Conservation (phyloP, 2,329 filamentous ascomycete genomes). For the Exophiala dermatitidis region DNA sequence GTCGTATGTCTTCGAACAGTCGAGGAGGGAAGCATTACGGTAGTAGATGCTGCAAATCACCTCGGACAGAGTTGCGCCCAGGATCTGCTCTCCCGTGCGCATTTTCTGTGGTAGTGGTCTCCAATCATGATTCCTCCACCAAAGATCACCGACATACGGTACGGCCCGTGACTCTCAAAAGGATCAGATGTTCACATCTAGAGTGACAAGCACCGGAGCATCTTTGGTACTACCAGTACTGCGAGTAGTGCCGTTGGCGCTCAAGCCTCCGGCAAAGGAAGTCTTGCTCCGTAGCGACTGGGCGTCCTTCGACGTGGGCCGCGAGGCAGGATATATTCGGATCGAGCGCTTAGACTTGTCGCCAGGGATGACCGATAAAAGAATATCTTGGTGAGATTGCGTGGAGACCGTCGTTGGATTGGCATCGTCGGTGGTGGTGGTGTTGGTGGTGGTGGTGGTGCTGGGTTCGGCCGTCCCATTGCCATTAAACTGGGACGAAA, state of each 20-base stretch:
- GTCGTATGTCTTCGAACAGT: no score
- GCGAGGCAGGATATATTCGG: conserved; percentile 25
- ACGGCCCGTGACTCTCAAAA: no score
- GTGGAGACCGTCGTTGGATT: no score
- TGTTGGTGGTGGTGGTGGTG: neutral
- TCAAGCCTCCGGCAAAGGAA: conserved; percentile 8
- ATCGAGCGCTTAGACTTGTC: conserved; percentile 27
- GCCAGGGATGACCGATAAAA: conserved; percentile 25
- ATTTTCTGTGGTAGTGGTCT: no score
- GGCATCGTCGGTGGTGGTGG: neutral
- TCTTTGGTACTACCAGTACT: conserved; percentile 10
- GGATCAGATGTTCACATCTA: conserved; percentile 20
- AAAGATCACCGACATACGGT: no score
- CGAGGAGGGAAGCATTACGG: no score
- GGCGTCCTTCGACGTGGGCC: conserved; percentile 23
- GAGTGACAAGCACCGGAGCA: conserved; percentile 21
- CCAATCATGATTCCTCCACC: no score
- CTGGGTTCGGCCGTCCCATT: neutral
- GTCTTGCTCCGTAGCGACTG: conserved; percentile 23
- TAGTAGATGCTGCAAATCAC: no score
- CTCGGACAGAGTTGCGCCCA: no score
- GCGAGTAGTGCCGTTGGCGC: conserved; percentile 8
- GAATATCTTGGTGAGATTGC: conserved; percentile 24
- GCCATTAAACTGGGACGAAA: conserved; percentile 10
- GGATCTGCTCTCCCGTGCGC: no score